A percentile compares a stretch with the other conserved stretches of the same genome.
Conservation (phyloP, 768 basidiomycete genomes). For the Leccinum incarnatum region DNA sequence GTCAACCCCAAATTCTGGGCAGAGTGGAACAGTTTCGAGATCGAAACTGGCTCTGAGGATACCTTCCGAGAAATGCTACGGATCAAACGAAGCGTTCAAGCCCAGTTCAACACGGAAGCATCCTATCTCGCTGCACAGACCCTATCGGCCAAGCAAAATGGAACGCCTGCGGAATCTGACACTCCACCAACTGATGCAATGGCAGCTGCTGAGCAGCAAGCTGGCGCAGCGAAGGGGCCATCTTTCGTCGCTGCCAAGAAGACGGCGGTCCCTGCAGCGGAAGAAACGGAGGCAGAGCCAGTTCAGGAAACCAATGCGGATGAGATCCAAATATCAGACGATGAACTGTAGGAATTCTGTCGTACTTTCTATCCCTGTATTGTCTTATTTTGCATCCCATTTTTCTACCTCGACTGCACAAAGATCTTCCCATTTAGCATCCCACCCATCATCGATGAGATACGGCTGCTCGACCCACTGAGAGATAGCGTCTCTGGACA, state of each 20-base stretch:
- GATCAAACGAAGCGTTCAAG: slow-evolving; percentile 97
- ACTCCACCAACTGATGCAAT: slow-evolving; percentile 67
- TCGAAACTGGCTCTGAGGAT: slow-evolving; percentile 98
- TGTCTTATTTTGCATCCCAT: slow-evolving; percentile 46
- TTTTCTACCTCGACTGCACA: slow-evolving; percentile 74
- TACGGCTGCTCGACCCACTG: slow-evolving; percentile 70
- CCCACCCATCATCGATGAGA: slow-evolving; percentile 69
- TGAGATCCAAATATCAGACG: slow-evolving; percentile 87
- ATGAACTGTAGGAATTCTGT: slow-evolving; percentile 48
- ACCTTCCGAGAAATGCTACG: slow-evolving; percentile 95
- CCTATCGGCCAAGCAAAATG: slow-evolving; percentile 61
- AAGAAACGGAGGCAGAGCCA: slow-evolving; percentile 36
- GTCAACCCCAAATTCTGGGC: slow-evolving; percentile 91
- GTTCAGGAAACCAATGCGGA: slow-evolving; percentile 56
- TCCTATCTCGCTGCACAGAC: slow-evolving; percentile 92
- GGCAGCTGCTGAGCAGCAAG: slow-evolving; percentile 78
- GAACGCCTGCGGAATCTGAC: slow-evolving; percentile 43
- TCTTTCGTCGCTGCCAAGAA: slow-evolving; percentile 78
- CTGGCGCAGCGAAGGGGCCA: slow-evolving; percentile 52
- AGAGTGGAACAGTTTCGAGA: slow-evolving; percentile 97
- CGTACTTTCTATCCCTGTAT: slow-evolving; percentile 16
- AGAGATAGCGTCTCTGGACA: slow-evolving; percentile 57
- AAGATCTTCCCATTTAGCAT: slow-evolving; percentile 71
- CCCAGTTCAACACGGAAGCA: slow-evolving; percentile 97
- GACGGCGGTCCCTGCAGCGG: slow-evolving; percentile 41